Percentiles rank a stretch among this genome's conserved stretches.
Conservation (phyloP, 2,329 filamentous ascomycete genomes). For the Colletotrichum paranaense region DNA sequence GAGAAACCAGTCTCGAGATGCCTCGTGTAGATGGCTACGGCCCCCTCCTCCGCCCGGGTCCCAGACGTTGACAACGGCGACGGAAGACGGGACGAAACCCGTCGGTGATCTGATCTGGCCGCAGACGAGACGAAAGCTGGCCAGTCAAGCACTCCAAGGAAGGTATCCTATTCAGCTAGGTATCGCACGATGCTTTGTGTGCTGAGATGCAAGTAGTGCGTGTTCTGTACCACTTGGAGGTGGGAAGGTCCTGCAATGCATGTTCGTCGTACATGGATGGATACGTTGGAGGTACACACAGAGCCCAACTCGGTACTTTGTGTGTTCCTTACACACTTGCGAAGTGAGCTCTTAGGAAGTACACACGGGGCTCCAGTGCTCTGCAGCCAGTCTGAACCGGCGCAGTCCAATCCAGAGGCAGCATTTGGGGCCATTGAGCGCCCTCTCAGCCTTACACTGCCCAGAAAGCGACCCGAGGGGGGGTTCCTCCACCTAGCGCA, state of each 20-base stretch:
- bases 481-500: conserved; percentile 17
- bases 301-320: neutral
- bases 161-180: neutral
- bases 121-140: neutral
- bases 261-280: neutral
- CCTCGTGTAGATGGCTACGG: neutral
- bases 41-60: neutral
- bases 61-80: conserved; percentile 8
- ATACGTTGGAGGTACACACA: neutral
- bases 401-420: conserved; percentile 9
- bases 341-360: no score
- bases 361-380: no score
- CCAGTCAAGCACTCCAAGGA: no score
- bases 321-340: no score
- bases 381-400: conserved; percentile 9
- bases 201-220: neutral
- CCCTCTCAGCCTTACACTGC: conserved; percentile 35
- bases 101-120: conserved; percentile 4
- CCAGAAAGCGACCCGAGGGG: conserved; percentile 26
- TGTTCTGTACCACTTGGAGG: neutral
- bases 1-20: conserved; percentile 18
- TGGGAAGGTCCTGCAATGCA: neutral
- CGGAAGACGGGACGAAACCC: conserved; percentile 20
- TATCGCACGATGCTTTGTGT: neutral
- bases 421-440: neutral